phyloP scores from a whole-genome alignment of 2,329 filamentous ascomycete species.

The Alternaria sp. region DNA sequence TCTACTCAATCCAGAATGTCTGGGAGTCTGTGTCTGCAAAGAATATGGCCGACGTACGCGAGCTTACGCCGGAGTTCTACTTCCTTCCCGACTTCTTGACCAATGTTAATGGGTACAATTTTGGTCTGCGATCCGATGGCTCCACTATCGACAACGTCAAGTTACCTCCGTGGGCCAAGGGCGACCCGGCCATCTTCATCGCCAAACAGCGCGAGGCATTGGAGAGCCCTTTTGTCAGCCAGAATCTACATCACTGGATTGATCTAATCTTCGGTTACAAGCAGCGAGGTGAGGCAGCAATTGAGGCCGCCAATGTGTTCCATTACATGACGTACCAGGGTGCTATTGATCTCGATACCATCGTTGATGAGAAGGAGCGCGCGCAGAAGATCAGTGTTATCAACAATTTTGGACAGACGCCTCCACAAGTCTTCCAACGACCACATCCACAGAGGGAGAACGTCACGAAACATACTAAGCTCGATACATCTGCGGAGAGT shows the following conservation, averaged over 20 bases:
- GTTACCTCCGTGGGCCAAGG: constrained; percentile 96
- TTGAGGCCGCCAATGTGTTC: constrained; percentile 94
- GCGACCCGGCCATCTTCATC: constrained; percentile 94
- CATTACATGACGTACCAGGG: constrained; percentile 95
- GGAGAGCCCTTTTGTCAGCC: constrained; percentile 90
- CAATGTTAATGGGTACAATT: constrained; percentile 95
- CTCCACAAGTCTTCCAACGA: constrained; percentile 88
- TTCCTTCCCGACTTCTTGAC: constrained; percentile 92
- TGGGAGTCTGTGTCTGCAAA: constrained; percentile 90
- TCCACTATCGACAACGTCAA: constrained; percentile 84
- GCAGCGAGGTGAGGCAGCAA: constrained; percentile 88
- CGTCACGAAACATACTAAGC: constrained; percentile 69
- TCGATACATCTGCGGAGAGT: constrained; percentile 80
- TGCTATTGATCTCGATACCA: constrained; percentile 89
- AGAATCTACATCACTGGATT: constrained; percentile 92
- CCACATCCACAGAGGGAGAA: constrained; percentile 79
- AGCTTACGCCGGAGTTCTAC: constrained; percentile 96
- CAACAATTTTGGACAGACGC: constrained; percentile 98
- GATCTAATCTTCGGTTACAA: constrained; percentile 94
- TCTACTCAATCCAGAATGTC: constrained; percentile 89
- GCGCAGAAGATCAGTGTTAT: constrained; percentile 93
- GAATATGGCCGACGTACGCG: constrained; percentile 93
- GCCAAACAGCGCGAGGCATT: constrained; percentile 94
- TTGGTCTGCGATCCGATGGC: constrained; percentile 83
- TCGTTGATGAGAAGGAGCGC: constrained; percentile 85